These are phyloP conservation scores for Lactarius vividus DNA, from an alignment of 768 basidiomycete species.

Conservation along the genomic window DNA sequence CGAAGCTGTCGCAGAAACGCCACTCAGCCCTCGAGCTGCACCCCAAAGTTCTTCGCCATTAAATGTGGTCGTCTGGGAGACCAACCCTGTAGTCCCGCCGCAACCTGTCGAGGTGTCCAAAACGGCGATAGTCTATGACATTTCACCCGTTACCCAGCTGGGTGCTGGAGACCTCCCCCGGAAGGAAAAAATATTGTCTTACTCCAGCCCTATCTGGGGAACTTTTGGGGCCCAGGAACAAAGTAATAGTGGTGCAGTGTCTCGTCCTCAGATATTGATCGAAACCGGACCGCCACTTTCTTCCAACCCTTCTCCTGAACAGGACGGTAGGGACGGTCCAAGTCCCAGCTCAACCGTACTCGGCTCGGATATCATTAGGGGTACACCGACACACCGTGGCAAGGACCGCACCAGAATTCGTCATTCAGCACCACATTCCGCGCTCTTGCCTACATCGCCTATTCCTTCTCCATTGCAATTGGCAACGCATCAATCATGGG, in stretches of 20 bases:
- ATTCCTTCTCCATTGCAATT: background rate
- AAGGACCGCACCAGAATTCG: conserved; percentile 20
- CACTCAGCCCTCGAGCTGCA: background rate
- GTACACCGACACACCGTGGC: background rate
- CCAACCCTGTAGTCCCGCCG: background rate
- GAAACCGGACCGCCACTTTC: conserved; percentile 1
- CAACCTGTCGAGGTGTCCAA: background rate
- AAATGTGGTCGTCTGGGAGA: background rate
- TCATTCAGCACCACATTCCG: background rate
- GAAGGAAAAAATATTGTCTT: conserved; percentile 17
- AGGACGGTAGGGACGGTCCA: background rate
- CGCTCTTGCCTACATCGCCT: background rate
- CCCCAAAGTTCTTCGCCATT: background rate
- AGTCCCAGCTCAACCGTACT: conserved; percentile 27
- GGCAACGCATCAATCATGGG: conserved; percentile 10
- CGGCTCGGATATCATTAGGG: conserved; percentile 35
- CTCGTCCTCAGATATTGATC: background rate
- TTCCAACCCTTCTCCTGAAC: conserved; percentile 4
- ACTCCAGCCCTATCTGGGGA: conserved; percentile 20
- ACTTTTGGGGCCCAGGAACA: conserved; percentile 3
- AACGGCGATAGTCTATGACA: background rate
- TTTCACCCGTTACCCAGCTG: background rate
- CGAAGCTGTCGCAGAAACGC: background rate
- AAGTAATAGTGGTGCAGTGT: background rate
- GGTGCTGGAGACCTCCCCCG: background rate